phyloP scores from a whole-genome alignment of 2,329 filamentous ascomycete species.

The Paramyrothecium sp. region DNA sequence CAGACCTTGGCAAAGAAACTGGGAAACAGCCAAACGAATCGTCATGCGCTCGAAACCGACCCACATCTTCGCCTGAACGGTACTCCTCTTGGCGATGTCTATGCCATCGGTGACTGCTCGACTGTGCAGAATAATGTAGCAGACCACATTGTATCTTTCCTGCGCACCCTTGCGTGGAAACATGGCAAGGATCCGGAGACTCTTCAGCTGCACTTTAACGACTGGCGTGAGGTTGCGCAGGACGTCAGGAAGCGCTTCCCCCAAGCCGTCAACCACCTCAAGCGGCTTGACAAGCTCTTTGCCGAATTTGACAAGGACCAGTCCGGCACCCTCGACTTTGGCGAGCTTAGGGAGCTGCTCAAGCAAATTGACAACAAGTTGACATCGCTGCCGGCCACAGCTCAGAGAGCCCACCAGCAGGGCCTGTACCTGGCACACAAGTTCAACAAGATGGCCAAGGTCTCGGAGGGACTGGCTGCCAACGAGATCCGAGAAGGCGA shows the following conservation, averaged over 20 bases:
- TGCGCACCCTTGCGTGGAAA: slow-evolving; percentile 88
- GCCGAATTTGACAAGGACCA: slow-evolving; percentile 90
- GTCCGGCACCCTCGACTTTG: slow-evolving; percentile 89
- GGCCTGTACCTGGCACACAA: slow-evolving; percentile 90
- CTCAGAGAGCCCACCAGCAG: slow-evolving; percentile 95
- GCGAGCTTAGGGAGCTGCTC: slow-evolving; percentile 84
- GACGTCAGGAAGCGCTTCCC: slow-evolving; percentile 88
- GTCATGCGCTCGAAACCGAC: slow-evolving; percentile 90
- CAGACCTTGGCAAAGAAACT: slow-evolving; percentile 77
- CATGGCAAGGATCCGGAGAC: slow-evolving; percentile 86
- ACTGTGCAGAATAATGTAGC: slow-evolving; percentile 98
- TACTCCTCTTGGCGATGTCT: slow-evolving; percentile 88
- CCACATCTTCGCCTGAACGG: slow-evolving; percentile 87
- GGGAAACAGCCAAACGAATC: slow-evolving; percentile 75
- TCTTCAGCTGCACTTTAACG: slow-evolving; percentile 80
- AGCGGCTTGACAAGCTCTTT: slow-evolving; percentile 88
- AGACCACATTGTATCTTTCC: slow-evolving; percentile 85
- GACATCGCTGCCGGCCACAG: slow-evolving; percentile 90
- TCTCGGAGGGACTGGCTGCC: slow-evolving; percentile 69
- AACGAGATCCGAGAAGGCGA: slow-evolving; percentile 89
- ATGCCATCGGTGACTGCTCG: slow-evolving; percentile 92
- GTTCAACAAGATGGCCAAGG: slow-evolving; percentile 84
- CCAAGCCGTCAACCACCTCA: slow-evolving; percentile 82
- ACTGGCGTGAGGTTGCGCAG: slow-evolving; percentile 83
- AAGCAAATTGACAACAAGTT: slow-evolving; percentile 93